Evolutionary conservation across 2,329 filamentous ascomycete genomes (phyloP).

Genomic region (Colletotrichum eremochloae): DNA sequence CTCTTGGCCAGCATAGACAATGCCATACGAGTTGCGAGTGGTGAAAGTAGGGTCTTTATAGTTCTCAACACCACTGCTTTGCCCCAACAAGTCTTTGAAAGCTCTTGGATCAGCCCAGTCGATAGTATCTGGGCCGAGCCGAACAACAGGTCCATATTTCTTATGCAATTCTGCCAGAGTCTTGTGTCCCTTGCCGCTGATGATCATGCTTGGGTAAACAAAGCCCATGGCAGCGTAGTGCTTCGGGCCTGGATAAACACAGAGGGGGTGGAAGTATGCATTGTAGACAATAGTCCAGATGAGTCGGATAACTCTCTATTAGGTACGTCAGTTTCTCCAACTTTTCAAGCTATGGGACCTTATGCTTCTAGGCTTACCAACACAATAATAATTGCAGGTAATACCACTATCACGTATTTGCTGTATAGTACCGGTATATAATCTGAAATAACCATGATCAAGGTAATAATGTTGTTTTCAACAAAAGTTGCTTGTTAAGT

Average conservation of each 20-base stretch:
- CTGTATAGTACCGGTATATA: conserved; percentile 21
- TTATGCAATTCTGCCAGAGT: conserved; percentile 41
- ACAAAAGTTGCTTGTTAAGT: too few relatives aligned
- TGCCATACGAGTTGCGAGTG: conserved; percentile 22
- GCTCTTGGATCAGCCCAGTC: conserved; percentile 53
- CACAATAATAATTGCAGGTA: conserved; percentile 9
- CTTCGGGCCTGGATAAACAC: conserved; percentile 49
- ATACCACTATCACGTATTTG: conserved; percentile 18
- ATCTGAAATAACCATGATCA: conserved; percentile 31
- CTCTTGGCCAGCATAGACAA: conserved; percentile 27
- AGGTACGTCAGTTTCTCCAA: not conserved
- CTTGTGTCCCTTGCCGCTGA: conserved; percentile 21
- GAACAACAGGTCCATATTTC: conserved; percentile 52
- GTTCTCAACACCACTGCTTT: conserved; percentile 25
- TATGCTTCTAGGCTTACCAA: conserved; percentile 5
- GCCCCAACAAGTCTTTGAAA: conserved; percentile 58
- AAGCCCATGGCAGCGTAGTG: conserved; percentile 23
- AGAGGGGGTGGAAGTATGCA: conserved; percentile 52
- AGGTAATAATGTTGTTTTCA: not conserved
- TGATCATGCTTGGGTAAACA: conserved; percentile 7
- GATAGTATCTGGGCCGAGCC: conserved; percentile 55
- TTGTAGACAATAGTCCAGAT: conserved; percentile 46
- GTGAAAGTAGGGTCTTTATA: conserved; percentile 23
- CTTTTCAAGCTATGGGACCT: not conserved
- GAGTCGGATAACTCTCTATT: conserved; percentile 18